A percentile compares a stretch with the other conserved stretches of the same genome.
phyloP scores from a whole-genome alignment of 768 basidiomycete species.

The Zangia roseola region DNA sequence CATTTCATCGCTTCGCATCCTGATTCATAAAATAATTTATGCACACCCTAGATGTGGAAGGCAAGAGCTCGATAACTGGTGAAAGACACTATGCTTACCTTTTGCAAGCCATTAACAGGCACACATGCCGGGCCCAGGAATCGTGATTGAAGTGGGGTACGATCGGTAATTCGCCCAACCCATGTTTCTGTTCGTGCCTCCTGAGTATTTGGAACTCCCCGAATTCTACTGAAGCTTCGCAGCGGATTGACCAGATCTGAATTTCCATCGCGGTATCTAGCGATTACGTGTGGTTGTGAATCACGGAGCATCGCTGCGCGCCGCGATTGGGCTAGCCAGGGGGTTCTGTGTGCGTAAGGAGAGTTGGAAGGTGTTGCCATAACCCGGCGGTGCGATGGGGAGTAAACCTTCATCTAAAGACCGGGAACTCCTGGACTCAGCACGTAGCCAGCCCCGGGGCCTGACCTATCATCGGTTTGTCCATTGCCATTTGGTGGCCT shows the following conservation, averaged over 20 bases:
- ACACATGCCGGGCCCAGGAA: neutral
- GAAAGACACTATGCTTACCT: neutral
- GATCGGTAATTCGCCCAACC: neutral
- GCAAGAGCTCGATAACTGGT: neutral
- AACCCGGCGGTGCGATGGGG: neutral
- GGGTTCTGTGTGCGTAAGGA: slow-evolving; percentile 1
- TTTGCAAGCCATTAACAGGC: neutral
- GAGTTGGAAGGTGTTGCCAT: neutral
- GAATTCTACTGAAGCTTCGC: neutral
- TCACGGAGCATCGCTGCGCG: neutral
- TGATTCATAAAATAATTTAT: neutral
- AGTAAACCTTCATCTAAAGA: slow-evolving; percentile 2
- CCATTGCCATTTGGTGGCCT: slow-evolving; percentile 3
- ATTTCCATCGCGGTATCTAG: neutral
- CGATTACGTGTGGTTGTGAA: neutral
- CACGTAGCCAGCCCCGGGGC: too few species aligned
- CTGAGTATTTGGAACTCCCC: neutral
- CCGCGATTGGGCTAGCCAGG: neutral
- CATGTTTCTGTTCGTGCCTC: neutral
- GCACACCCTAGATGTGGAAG: neutral
- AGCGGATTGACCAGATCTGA: neutral
- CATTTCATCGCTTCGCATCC: neutral
- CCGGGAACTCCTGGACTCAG: neutral
- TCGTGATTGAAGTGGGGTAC: neutral
- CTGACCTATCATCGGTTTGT: neutral